Conservation (phyloP, 2,329 filamentous ascomycete genomes). For the Tolypocladium ovalisporum region DNA sequence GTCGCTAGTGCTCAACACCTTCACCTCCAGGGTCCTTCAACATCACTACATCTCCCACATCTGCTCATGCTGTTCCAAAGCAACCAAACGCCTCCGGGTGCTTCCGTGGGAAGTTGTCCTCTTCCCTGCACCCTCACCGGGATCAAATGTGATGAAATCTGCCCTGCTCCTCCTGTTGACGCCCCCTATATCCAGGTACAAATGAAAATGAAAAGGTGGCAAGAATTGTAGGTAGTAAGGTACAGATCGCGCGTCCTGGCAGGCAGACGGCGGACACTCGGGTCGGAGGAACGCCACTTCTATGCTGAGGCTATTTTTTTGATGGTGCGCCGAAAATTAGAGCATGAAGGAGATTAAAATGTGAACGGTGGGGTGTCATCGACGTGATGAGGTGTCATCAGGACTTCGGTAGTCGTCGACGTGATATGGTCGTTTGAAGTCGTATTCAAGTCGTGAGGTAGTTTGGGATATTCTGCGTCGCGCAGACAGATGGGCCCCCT, state of each 20-base stretch:
- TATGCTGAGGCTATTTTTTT: slow-evolving; percentile 16
- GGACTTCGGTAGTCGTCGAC: background rate
- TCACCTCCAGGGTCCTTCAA: background rate
- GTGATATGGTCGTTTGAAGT: slow-evolving; percentile 10
- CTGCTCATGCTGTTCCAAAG: slow-evolving; percentile 6
- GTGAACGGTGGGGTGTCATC: slow-evolving; percentile 2
- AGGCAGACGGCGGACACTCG: slow-evolving; percentile 7
- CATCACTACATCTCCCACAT: background rate
- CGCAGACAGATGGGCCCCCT: background rate
- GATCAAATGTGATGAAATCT: slow-evolving; percentile 12
- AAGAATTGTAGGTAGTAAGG: slow-evolving; percentile 13
- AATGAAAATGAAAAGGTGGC: slow-evolving; percentile 10
- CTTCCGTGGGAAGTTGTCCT: slow-evolving; percentile 4
- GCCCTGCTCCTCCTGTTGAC: slow-evolving; percentile 11
- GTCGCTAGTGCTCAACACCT: background rate
- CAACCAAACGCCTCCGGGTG: slow-evolving; percentile 6
- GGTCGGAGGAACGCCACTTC: slow-evolving; percentile 19
- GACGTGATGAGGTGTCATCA: slow-evolving; percentile 2
- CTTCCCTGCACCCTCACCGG: slow-evolving; percentile 10
- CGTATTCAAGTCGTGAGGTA: slow-evolving; percentile 8
- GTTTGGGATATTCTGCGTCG: background rate
- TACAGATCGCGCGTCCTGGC: slow-evolving; percentile 13
- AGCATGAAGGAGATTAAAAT: background rate
- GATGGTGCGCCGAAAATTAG: background rate
- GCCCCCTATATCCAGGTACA: slow-evolving; percentile 15